Conservation (phyloP, 176 grass and related monocot genomes). For the Musa schizocarpa region DNA sequence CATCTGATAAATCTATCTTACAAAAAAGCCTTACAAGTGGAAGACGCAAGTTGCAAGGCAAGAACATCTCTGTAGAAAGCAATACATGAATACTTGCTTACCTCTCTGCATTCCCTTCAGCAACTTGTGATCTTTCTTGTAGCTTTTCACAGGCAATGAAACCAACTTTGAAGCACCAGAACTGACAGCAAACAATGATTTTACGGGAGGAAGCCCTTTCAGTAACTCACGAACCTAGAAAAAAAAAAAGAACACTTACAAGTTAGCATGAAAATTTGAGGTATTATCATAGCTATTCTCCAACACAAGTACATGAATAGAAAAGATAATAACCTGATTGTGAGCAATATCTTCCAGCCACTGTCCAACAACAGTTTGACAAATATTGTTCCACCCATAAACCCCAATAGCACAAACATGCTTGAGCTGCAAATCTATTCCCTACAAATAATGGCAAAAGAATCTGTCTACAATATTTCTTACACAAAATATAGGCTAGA, state of each 20-base stretch:
- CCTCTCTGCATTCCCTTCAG: conserved; percentile 98
- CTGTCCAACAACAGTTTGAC: conserved; percentile 64
- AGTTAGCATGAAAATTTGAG: conserved; percentile 20
- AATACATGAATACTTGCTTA: conserved; percentile 25
- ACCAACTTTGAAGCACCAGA: conserved; percentile 89
- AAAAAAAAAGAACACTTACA: neutral
- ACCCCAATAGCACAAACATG: conserved; percentile 85
- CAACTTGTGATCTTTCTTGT: conserved; percentile 90
- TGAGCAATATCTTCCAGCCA: conserved; percentile 98
- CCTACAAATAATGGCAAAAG: conserved; percentile 30
- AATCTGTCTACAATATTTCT: no score
- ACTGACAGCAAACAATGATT: conserved; percentile 81
- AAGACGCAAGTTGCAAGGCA: no score
- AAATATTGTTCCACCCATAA: conserved; percentile 89
- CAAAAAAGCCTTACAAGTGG: neutral
- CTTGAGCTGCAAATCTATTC: conserved; percentile 95
- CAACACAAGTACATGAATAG: neutral
- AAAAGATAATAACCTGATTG: conserved; percentile 59
- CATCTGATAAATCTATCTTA: neutral
- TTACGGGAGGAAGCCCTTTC: conserved; percentile 85
- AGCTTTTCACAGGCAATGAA: conserved; percentile 79
- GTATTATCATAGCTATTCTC: neutral
- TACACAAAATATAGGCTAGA: no score
- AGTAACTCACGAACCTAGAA: conserved; percentile 88
- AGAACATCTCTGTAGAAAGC: neutral